A percentile compares a stretch with the other conserved stretches of the same genome.
These are phyloP conservation scores for Erythrophleum fordii DNA, from an alignment of 306 rosid genomes.

Conservation along the genomic window DNA sequence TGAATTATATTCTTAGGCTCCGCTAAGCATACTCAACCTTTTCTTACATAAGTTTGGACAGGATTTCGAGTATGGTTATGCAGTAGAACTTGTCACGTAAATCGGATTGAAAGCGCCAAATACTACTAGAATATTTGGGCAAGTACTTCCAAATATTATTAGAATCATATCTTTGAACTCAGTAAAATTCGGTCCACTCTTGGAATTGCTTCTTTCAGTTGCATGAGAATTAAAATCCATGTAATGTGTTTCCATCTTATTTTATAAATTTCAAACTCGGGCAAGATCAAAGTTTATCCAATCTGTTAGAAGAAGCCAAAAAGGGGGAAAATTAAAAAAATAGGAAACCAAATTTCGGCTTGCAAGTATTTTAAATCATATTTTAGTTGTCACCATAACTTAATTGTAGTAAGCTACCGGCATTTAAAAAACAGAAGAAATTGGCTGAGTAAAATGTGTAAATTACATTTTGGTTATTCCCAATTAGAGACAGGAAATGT, in stretches of 20 bases:
- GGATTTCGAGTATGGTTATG: background rate
- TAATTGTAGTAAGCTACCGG: background rate
- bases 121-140: background rate
- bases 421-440: background rate
- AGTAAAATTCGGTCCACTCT: background rate
- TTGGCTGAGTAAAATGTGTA: background rate
- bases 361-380: background rate
- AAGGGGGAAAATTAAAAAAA: background rate
- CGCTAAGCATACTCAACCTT: background rate
- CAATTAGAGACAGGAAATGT: background rate
- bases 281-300: background rate
- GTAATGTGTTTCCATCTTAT: background rate
- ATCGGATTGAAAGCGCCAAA: background rate
- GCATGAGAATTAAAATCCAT: background rate
- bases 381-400: background rate
- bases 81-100: background rate
- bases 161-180: background rate
- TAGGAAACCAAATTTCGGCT: background rate
- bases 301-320: background rate
- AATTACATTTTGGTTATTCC: background rate
- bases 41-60: background rate
- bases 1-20: background rate
- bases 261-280: background rate
- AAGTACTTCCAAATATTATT: background rate
- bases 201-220: background rate